These are phyloP conservation scores for Exophiala bonariae DNA, from an alignment of 2,329 filamentous ascomycete genomes.

Conservation along the genomic window DNA sequence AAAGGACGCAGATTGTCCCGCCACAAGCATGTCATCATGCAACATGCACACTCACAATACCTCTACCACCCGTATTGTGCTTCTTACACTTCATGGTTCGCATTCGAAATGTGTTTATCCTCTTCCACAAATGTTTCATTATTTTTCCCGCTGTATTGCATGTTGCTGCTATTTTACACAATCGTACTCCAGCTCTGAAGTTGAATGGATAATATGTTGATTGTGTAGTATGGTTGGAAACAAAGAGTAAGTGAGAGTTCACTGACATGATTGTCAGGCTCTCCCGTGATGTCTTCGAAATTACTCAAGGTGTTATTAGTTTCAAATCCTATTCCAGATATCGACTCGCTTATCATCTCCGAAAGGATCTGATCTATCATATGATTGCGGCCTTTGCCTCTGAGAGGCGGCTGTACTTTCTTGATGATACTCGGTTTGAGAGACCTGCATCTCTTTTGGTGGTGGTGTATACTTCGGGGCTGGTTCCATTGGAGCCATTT, in stretches of 20 bases:
- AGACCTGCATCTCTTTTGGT: constrained; percentile 12
- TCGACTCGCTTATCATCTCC: constrained; percentile 20
- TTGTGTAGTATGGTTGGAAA: too few species aligned
- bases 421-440: constrained; percentile 35
- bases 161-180: too few species aligned
- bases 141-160: constrained; percentile 1
- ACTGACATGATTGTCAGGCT: too few species aligned
- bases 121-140: constrained; percentile 20
- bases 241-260: too few species aligned
- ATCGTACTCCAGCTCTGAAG: too few species aligned
- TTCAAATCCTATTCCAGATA: constrained; percentile 15
- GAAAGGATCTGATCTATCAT: constrained; percentile 27
- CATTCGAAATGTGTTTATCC: constrained; percentile 22
- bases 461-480: constrained; percentile 30
- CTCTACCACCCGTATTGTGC: constrained; percentile 20
- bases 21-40: constrained; percentile 25
- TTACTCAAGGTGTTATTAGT: constrained; percentile 6
- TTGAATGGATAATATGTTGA: too few species aligned
- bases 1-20: constrained; percentile 6
- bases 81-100: constrained; percentile 5
- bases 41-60: constrained; percentile 24
- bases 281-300: too few species aligned
- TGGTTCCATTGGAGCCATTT: constrained; percentile 20
- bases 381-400: constrained; percentile 40
- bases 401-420: constrained; percentile 48